Base-by-base conservation (phyloP, 1,284 basidiomycete genomes). In the Megacollybia platyphylla region DNA sequence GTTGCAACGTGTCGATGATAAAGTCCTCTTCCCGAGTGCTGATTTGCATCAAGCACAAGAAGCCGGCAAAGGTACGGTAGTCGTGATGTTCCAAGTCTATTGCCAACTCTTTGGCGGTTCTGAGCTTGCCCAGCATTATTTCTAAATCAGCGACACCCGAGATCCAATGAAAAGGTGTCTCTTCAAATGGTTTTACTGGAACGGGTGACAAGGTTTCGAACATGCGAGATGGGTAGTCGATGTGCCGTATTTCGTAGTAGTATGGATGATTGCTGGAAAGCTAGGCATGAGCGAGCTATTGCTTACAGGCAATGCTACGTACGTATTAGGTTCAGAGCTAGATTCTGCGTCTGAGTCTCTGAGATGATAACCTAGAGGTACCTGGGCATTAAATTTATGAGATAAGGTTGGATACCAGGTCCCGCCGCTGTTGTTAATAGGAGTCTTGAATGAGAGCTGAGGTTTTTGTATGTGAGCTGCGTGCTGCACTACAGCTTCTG, bases 11-110 rank as follows among this genome's bases (percentile, higher is more conserved):
- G 57, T 97, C 94, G 15, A 98, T 71, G 18, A 97, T 73, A 66
- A 79, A 97, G 58, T 97, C 93, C 47, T 78, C 73, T 24, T 80
- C 73, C 37, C 91, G 67, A 1, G 88, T 91, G 51, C 86, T 91
- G 51, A 94, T 73, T 60, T 96, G 94, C 79, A 97, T 93, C 45
- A 98, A 64, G 54, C 92, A 97, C 8, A 94, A 73, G 52, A 97
- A 87, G 0, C 96, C 94, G 15, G 66, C 64, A 59, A 87, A 97
- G 3, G 82, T 80, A 39, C 91, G 73, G 54, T 83, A 87, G 50
- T 76, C 82, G 65, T 97, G 92, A 56, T 97, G 86, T 60, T 98
- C 94, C 37, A 98, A 67, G 60, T 98, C 94, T 31, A 98, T 72
- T 1, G 94, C 94, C 42, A 98, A 80, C 59, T 96, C 92, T 36